phyloP scores from a whole-genome alignment of 2,329 filamentous ascomycete genomes.

The Onygena corvina region DNA sequence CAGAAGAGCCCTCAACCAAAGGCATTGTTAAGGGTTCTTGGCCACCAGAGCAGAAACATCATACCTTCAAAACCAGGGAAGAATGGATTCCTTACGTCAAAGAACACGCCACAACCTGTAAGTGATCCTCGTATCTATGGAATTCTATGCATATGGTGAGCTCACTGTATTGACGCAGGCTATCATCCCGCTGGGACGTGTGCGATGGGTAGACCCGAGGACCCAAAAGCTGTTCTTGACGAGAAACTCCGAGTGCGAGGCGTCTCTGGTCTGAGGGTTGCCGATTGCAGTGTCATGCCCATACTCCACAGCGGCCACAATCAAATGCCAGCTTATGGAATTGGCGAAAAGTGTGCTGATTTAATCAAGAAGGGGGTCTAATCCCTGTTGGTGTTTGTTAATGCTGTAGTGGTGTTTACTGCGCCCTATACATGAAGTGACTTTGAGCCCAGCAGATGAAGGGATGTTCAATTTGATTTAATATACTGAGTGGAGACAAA shows the following conservation, averaged over 20 bases:
- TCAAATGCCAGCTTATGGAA: slow-evolving; percentile 40
- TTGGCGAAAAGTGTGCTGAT: slow-evolving; percentile 48
- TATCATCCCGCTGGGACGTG: slow-evolving; percentile 28
- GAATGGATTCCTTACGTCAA: slow-evolving; percentile 48
- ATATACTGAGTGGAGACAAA: not conserved
- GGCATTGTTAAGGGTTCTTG: slow-evolving; percentile 49
- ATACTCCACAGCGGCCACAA: slow-evolving; percentile 42
- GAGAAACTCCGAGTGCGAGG: slow-evolving; percentile 37
- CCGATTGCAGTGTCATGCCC: slow-evolving; percentile 47
- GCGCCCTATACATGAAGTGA: too few species aligned
- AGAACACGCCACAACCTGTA: slow-evolving; percentile 50
- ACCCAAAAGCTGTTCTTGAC: slow-evolving; percentile 27
- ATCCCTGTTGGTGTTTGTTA: too few species aligned
- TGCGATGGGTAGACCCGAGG: slow-evolving; percentile 26
- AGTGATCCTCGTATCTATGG: slow-evolving; percentile 18
- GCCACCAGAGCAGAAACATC: slow-evolving; percentile 43
- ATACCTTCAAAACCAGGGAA: slow-evolving; percentile 42
- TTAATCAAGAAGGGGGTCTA: slow-evolving; percentile 29
- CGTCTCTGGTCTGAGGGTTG: slow-evolving; percentile 43
- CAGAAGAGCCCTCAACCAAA: slow-evolving; percentile 46
- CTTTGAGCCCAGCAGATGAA: too few species aligned
- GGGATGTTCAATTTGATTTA: too few species aligned
- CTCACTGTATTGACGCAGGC: slow-evolving; percentile 24
- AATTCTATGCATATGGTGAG: slow-evolving; percentile 42
- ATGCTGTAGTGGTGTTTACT: too few species aligned